Evolutionary conservation across 1,139 yeast species (phyloP).

Genomic region (Taphrina communis): DNA sequence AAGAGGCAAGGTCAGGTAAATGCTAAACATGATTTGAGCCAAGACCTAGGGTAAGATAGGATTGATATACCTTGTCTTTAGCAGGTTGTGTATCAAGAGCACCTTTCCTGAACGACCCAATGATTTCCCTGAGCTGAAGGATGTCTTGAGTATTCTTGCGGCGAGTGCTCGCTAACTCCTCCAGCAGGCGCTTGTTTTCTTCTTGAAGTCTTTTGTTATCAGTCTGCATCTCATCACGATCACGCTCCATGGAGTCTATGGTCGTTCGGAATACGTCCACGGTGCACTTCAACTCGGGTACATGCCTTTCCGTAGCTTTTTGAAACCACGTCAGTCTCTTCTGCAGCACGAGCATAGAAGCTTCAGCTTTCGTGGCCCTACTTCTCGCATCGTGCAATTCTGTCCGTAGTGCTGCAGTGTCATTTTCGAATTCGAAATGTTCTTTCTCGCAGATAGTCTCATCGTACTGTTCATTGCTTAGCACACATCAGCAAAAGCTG

Average conservation of each 20-base stretch:
- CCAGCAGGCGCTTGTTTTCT: background rate
- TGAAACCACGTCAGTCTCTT: background rate
- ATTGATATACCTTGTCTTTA: background rate
- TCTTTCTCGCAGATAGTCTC: background rate
- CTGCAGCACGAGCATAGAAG: background rate
- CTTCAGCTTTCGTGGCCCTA: background rate
- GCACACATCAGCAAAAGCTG: background rate
- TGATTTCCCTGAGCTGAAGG: background rate
- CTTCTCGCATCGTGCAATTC: background rate
- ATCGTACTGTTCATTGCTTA: background rate
- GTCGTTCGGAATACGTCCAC: background rate
- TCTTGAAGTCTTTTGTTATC: background rate
- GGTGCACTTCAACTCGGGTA: background rate
- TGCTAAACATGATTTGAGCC: background rate
- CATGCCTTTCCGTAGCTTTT: slow-evolving; percentile 8
- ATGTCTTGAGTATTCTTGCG: background rate
- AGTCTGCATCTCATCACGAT: background rate
- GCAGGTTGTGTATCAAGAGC: background rate
- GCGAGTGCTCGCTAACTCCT: background rate
- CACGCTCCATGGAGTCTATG: background rate
- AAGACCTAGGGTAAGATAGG: background rate
- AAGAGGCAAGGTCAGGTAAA: background rate
- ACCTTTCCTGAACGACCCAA: background rate
- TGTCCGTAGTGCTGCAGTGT: background rate
- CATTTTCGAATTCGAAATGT: background rate